Evolutionary conservation across 371 early-diverging fungal species (phyloP).

Genomic region (Syncephalastrum racemosum): DNA sequence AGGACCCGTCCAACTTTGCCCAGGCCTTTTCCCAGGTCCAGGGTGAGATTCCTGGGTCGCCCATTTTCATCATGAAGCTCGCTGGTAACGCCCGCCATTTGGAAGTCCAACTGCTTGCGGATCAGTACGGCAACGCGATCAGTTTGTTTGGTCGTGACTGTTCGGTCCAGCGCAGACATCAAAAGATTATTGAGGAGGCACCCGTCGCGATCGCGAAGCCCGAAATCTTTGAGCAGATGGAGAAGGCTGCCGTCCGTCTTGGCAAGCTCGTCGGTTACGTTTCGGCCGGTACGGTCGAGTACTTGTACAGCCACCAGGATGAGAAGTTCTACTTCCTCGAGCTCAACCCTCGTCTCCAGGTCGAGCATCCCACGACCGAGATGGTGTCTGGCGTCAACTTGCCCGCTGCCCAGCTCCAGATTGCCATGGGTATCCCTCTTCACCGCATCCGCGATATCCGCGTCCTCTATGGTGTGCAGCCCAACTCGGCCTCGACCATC

Average conservation of each 20-base stretch:
- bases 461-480: constrained; percentile 87
- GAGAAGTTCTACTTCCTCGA: constrained; percentile 96
- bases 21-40: constrained; percentile 84
- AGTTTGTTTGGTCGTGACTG: constrained; percentile 99
- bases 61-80: constrained; percentile 96
- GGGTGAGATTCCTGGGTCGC: constrained; percentile 95
- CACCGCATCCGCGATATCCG: constrained; percentile 94
- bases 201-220: constrained; percentile 91
- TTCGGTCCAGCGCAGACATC: constrained; percentile 98
- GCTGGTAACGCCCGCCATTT: constrained; percentile 96
- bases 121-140: constrained; percentile 96
- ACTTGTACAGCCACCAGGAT: constrained; percentile 86
- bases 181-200: constrained; percentile 95
- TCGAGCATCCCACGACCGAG: constrained; percentile 99
- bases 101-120: constrained; percentile 97
- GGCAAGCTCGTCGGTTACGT: constrained; percentile 95
- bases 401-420: constrained; percentile 96
- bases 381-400: constrained; percentile 98
- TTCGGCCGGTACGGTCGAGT: constrained; percentile 98
- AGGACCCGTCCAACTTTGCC: constrained; percentile 69
- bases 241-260: constrained; percentile 93
- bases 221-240: constrained; percentile 87
- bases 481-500: constrained; percentile 81
- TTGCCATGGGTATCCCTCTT: constrained; percentile 98
- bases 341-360: constrained; percentile 98